phyloP scores from a whole-genome alignment of 192 early-diverging fungal species.

The Backusella psychrophila region DNA sequence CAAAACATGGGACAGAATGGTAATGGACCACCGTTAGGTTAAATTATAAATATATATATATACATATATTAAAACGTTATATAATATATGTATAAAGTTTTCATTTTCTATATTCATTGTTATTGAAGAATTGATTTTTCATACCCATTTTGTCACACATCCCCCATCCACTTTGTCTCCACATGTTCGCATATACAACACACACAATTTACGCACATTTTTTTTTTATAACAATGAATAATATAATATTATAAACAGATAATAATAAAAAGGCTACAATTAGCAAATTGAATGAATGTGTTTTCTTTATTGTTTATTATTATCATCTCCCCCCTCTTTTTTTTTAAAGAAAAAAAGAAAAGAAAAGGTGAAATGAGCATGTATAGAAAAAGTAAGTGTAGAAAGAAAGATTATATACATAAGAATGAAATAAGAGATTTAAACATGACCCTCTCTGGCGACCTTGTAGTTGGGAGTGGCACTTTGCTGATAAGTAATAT shows the following conservation, averaged over 20 bases:
- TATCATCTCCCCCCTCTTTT: neutral
- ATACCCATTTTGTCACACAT: neutral
- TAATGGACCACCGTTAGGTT: neutral
- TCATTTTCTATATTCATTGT: neutral
- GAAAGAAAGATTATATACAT: neutral
- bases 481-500: neutral
- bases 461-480: conserved; percentile 17
- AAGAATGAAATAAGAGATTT: neutral
- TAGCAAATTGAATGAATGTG: neutral
- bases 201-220: neutral
- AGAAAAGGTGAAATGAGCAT: neutral
- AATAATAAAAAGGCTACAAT: neutral
- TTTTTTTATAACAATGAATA: neutral
- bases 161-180: neutral
- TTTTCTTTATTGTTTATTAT: neutral
- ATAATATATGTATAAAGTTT: neutral
- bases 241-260: neutral
- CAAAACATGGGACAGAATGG: conserved; percentile 18
- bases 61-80: neutral
- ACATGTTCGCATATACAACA: neutral
- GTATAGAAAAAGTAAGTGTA: conserved; percentile 2
- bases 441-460: conserved; percentile 19
- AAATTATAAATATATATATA: neutral
- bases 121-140: neutral
- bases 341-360: neutral